Conservation (phyloP, 2,329 filamentous ascomycete species). For the Sarocladium oryzae region DNA sequence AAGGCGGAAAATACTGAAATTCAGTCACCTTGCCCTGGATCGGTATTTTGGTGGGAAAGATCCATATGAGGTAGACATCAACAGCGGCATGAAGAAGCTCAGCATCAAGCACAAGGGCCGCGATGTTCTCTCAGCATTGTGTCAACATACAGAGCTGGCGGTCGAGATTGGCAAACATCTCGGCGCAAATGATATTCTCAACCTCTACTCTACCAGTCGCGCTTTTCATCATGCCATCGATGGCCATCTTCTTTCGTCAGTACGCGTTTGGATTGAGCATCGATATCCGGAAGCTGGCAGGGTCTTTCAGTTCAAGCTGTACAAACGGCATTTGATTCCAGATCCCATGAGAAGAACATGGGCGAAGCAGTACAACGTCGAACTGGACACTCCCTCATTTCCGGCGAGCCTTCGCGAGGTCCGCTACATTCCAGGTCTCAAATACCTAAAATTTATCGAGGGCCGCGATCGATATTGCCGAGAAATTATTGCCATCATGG, state of each 20-base stretch:
- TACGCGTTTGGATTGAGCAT: conserved; percentile 46
- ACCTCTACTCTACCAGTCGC: conserved; percentile 58
- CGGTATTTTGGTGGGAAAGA: conserved; percentile 23
- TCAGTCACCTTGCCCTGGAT: conserved; percentile 20
- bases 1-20: conserved; percentile 21
- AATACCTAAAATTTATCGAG: conserved; percentile 62
- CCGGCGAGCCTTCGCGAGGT: conserved; percentile 20
- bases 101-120: conserved; percentile 20
- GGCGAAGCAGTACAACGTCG: background rate
- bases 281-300: conserved; percentile 48
- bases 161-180: conserved; percentile 51
- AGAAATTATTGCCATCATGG: conserved; percentile 58
- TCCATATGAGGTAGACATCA: conserved; percentile 19
- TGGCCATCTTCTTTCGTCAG: conserved; percentile 49
- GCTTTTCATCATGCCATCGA: conserved; percentile 57
- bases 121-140: conserved; percentile 38
- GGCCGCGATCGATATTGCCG: conserved; percentile 48
- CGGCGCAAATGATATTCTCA: conserved; percentile 48
- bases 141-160: conserved; percentile 43
- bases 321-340: conserved; percentile 46
- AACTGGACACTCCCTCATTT: background rate
- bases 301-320: conserved; percentile 57
- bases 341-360: conserved; percentile 50
- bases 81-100: conserved; percentile 11
- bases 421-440: conserved; percentile 54